A percentile compares a stretch with the other conserved stretches of the same genome.
These are phyloP conservation scores for Dryas integrifolia DNA, from an alignment of 331 rosid genomes.

Conservation along the genomic window DNA sequence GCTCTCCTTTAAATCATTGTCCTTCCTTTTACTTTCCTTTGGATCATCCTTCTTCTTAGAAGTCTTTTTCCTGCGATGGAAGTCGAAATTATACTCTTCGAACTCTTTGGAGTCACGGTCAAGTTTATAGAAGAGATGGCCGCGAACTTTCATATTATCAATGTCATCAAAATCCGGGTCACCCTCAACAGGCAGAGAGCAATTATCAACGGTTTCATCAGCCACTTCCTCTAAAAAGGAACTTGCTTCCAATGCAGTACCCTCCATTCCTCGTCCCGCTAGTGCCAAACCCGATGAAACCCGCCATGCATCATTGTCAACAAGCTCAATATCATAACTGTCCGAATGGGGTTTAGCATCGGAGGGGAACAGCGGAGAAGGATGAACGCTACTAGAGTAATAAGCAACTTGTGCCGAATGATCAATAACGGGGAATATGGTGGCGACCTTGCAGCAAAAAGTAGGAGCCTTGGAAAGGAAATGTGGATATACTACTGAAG, in stretches of 20 bases:
- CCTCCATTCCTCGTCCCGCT: constrained; percentile 48
- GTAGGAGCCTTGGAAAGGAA: constrained; percentile 26
- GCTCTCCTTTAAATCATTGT: constrained; percentile 2
- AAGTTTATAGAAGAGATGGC: constrained; percentile 73
- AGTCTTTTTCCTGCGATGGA: constrained; percentile 60
- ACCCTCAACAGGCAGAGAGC: constrained; percentile 27
- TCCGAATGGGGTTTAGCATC: constrained; percentile 24
- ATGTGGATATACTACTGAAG: constrained; percentile 23
- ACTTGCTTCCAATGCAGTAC: constrained; percentile 11
- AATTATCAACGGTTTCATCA: constrained; percentile 32
- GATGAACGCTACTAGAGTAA: constrained; percentile 35
- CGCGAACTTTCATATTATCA: constrained; percentile 72
- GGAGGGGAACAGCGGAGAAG: constrained; percentile 40
- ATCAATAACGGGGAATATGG: constrained; percentile 4
- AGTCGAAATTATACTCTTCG: constrained; percentile 73
- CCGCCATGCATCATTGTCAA: constrained; percentile 63
- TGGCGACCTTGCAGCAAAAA: constrained; percentile 34
- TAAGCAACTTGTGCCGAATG: constrained; percentile 28
- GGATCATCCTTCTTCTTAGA: constrained; percentile 34
- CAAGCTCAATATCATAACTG: constrained; percentile 56
- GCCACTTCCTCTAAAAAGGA: constrained; percentile 26
- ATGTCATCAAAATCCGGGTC: constrained; percentile 67
- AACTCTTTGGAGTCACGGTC: constrained; percentile 74
- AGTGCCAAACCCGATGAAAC: constrained; percentile 63
- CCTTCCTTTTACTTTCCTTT: constrained; percentile 28